Percentiles rank a stretch among this genome's conserved stretches.
These are phyloP conservation scores for Acidiella bohemica DNA, from an alignment of 495 filamentous ascomycete genomes.

Conservation along the genomic window DNA sequence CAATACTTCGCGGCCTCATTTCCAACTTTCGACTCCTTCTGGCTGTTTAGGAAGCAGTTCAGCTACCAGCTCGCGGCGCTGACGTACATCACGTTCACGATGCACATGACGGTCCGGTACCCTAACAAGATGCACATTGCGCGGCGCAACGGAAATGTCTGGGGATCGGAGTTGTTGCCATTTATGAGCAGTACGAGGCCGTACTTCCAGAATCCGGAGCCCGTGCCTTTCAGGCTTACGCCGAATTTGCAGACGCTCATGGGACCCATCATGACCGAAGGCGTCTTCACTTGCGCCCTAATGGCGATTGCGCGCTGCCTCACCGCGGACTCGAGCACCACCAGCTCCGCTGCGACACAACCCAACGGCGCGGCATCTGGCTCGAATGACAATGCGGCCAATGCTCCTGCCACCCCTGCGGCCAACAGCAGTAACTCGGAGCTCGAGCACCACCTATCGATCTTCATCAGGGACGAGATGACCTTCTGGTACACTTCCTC, in stretches of 20 bases:
- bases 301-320: conserved; percentile 94
- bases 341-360: conserved; percentile 1
- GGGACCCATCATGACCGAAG: conserved; percentile 89
- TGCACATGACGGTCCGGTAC: conserved; percentile 88
- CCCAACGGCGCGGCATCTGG: neutral
- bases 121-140: conserved; percentile 91
- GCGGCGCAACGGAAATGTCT: conserved; percentile 78
- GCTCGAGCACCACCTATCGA: conserved; percentile 77
- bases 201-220: conserved; percentile 85
- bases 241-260: conserved; percentile 91
- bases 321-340: conserved; percentile 46
- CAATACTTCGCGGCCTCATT: conserved; percentile 85
- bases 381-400: too few species aligned
- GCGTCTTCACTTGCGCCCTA: conserved; percentile 78
- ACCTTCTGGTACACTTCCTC: conserved; percentile 87
- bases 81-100: conserved; percentile 96
- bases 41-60: conserved; percentile 93
- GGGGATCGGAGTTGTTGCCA: conserved; percentile 87
- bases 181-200: conserved; percentile 66
- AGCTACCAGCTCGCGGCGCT: conserved; percentile 91
- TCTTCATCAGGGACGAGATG: conserved; percentile 96
- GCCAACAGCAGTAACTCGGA: conserved; percentile 41
- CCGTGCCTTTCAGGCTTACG: conserved; percentile 91
- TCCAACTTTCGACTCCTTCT: conserved; percentile 85
- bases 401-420: neutral